A percentile compares a stretch with the other conserved stretches of the same genome.
phyloP scores from a whole-genome alignment of 2,329 filamentous ascomycete genomes.

The Exophiala sideris region DNA sequence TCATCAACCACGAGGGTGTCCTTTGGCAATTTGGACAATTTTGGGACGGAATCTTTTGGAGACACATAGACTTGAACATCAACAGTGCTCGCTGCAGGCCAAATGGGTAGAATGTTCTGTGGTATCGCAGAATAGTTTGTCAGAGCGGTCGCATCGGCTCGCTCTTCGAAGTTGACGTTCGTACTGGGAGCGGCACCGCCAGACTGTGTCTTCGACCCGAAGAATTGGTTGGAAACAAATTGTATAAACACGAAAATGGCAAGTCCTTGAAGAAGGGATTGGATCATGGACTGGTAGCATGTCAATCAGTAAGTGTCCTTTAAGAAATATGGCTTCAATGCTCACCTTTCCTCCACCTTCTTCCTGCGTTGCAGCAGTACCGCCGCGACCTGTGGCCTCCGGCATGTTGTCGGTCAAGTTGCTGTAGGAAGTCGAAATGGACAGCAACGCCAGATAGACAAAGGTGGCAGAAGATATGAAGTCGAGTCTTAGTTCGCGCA shows the following conservation, averaged over 20 bases:
- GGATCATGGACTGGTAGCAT: slow-evolving; percentile 38
- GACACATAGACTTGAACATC: slow-evolving; percentile 86
- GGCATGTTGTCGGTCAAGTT: slow-evolving; percentile 17
- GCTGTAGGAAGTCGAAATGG: not conserved
- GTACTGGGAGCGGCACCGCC: slow-evolving; percentile 23
- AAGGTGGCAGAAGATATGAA: not conserved
- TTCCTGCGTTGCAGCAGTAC: slow-evolving; percentile 11
- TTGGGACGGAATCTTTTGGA: slow-evolving; percentile 65
- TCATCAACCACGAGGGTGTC: slow-evolving; percentile 75
- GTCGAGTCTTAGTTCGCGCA: not conserved
- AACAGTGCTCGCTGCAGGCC: slow-evolving; percentile 72
- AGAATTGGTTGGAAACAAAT: slow-evolving; percentile 55
- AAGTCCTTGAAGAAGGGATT: slow-evolving; percentile 52
- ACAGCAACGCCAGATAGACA: not conserved
- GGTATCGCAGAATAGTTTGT: slow-evolving; percentile 65
- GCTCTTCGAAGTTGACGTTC: slow-evolving; percentile 63
- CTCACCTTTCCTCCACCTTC: slow-evolving; percentile 20
- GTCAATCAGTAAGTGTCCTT: slow-evolving; percentile 14
- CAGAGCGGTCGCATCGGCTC: slow-evolving; percentile 56
- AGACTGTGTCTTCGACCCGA: slow-evolving; percentile 38
- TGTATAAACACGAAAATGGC: slow-evolving; percentile 60
- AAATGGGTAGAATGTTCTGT: slow-evolving; percentile 76
- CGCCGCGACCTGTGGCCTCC: slow-evolving; percentile 17
- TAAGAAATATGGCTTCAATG: not conserved
- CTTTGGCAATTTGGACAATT: slow-evolving; percentile 62